Conservation (phyloP, 805 yeast genomes). For the Sugiyamaella qingdaonensis region DNA sequence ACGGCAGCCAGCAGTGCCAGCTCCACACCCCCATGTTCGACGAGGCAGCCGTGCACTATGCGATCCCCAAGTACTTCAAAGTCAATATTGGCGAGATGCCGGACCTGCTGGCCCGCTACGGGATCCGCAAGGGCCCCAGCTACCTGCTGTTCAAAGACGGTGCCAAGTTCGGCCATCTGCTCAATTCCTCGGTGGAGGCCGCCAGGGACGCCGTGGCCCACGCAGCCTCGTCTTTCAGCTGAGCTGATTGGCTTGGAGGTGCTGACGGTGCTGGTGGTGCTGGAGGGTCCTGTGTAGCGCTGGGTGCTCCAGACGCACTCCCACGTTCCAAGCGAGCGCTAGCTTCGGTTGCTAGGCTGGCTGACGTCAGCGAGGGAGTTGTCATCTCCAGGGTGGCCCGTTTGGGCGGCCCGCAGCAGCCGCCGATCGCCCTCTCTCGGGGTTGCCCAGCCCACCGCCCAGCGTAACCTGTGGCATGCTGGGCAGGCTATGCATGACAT, state of each 20-base stretch:
- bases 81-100: constrained; percentile 1
- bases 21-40: constrained; percentile 5
- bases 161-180: constrained; percentile 6
- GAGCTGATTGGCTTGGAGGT: no score
- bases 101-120: background rate
- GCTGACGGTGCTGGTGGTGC: no score
- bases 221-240: background rate
- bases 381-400: no score
- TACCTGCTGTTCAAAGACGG: constrained; percentile 8
- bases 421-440: no score
- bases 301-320: no score
- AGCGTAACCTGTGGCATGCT: constrained; percentile 2
- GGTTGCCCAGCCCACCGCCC: background rate
- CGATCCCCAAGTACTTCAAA: background rate
- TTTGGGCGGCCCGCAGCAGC: no score
- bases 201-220: constrained; percentile 1
- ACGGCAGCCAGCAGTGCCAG: background rate
- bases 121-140: constrained; percentile 1
- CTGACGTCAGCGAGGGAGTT: no score
- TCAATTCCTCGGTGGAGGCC: background rate
- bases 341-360: no score
- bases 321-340: no score
- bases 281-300: no score
- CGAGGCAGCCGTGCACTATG: background rate
- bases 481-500: background rate